Base-by-base conservation (phyloP, 2,329 filamentous ascomycete species). In the Ceratocystis alfenasii region DNA sequence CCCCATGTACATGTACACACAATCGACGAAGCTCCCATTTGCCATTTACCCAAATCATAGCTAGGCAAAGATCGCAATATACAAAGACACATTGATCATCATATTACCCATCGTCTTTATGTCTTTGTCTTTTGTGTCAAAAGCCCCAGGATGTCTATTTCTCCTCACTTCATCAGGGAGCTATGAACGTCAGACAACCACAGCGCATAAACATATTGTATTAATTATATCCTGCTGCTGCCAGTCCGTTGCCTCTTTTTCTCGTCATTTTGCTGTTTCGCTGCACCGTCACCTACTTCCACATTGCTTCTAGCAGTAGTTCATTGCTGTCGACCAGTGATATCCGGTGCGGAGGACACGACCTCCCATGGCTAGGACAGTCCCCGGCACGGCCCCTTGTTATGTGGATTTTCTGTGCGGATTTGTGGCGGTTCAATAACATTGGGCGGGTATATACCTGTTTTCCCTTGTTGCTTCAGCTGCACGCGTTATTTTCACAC, bases 101-200 rank as follows among this genome's bases (percentile, higher is more conserved):
- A 3, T 22, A 50, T 59, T 17, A 36, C 55, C 17, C 2, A 30
- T 30, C n/a, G 28, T 20, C 28, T 30, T 36, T 36, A n/a, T n/a
- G n/a, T 20, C n/a, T 10, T 53, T n/a, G 17, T 59, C 25, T n/a
- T 5, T 53, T 53, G 28, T 36, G 28, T 36, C 28, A 59, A 15
- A 36, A 59, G 28, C 55, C 33, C 10, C 28, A 20, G 28, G 28
- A 36, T 59, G 55, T 30, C 55, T 59, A n/a, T 59, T 59, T 36
- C 55, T 59, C 28, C 17, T 59, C 55, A 28, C 30, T 5, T 28
- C 25, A 30, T n/a, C 25, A 10, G n/a, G 28, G 55, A 59, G 55
- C 55, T 59, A 33, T 59, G 55, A 36, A 59, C 55, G 17, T 59
- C 12, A 59, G 28, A 59, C 28, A 33, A 20, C 55, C 28, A 59